phyloP scores from a whole-genome alignment of 106 monocot genomes.

The Gastrodia elata region DNA sequence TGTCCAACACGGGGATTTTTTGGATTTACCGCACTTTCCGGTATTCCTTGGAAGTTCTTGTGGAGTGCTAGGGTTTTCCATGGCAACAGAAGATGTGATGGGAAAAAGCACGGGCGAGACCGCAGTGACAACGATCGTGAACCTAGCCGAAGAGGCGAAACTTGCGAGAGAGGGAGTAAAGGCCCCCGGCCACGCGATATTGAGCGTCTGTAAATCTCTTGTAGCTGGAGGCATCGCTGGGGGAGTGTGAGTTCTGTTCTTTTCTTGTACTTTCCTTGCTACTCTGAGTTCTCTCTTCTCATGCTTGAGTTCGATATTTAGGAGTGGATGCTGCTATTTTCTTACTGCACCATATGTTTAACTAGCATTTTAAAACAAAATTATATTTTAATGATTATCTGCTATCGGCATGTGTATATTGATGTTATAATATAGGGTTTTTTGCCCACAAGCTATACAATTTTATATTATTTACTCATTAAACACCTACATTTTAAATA shows the following conservation, averaged over 20 bases:
- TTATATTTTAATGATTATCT: neutral
- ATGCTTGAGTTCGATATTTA: neutral
- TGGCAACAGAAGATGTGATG: slow-evolving; percentile 95
- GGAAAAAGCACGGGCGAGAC: slow-evolving; percentile 81
- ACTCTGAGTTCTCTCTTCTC: neutral
- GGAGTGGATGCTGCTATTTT: neutral
- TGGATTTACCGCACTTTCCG: neutral
- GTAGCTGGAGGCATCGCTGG: slow-evolving; percentile 93
- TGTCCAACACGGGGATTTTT: neutral
- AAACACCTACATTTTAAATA: too few species aligned
- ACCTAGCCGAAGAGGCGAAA: slow-evolving; percentile 97
- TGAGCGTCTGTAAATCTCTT: slow-evolving; percentile 80
- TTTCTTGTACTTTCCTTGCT: neutral
- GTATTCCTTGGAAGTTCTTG: neutral
- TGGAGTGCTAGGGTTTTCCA: slow-evolving; percentile 2
- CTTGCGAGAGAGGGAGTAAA: slow-evolving; percentile 81
- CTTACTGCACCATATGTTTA: neutral
- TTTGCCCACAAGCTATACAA: too few species aligned
- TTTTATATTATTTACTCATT: too few species aligned
- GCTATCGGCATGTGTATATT: neutral
- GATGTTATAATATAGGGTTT: too few species aligned
- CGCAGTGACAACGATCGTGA: slow-evolving; percentile 84
- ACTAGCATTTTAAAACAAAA: neutral
- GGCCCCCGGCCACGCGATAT: slow-evolving; percentile 68
- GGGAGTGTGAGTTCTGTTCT: slow-evolving; percentile 57